Evolutionary conservation across 768 basidiomycete genomes (phyloP).

Genomic region (Saitozyma podzolica): DNA sequence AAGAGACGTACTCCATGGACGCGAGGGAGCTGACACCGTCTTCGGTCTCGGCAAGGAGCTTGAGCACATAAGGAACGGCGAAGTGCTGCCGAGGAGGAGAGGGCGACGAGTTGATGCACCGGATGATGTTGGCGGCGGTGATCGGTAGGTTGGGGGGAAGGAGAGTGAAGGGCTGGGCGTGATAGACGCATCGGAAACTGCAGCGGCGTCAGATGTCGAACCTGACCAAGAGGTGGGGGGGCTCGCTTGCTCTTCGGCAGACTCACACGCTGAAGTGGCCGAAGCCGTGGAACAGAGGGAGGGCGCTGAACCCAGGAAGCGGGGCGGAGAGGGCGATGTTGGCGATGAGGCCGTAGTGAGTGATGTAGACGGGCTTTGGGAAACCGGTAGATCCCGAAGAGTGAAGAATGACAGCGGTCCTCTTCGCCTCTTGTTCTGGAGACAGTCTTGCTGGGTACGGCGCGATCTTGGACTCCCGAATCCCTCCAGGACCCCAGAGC

Average conservation of each 20-base stretch:
- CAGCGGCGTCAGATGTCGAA: background rate
- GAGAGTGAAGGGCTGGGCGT: constrained; percentile 47
- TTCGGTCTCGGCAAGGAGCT: constrained; percentile 58
- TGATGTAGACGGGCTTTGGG: constrained; percentile 49
- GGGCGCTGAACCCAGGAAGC: constrained; percentile 40
- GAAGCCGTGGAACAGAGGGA: constrained; percentile 49
- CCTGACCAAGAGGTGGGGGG: too few species aligned
- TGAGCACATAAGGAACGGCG: constrained; percentile 54
- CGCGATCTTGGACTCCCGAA: constrained; percentile 42
- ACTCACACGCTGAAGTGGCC: constrained; percentile 49
- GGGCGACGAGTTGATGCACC: constrained; percentile 37
- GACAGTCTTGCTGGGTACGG: constrained; percentile 29
- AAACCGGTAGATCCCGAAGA: constrained; percentile 50
- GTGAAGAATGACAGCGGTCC: constrained; percentile 44
- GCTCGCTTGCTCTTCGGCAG: too few species aligned
- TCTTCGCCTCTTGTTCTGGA: constrained; percentile 34
- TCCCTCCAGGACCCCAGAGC: constrained; percentile 55
- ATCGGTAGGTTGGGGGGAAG: constrained; percentile 48
- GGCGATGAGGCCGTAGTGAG: constrained; percentile 41
- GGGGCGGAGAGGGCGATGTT: constrained; percentile 36
- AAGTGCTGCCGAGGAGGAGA: constrained; percentile 45
- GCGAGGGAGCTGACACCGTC: constrained; percentile 57
- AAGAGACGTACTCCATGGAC: constrained; percentile 59
- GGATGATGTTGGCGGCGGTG: constrained; percentile 44
- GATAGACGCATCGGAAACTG: constrained; percentile 50